Conservation (phyloP, 805 yeast species). For the Vanderwaltozyma verrucispora region DNA sequence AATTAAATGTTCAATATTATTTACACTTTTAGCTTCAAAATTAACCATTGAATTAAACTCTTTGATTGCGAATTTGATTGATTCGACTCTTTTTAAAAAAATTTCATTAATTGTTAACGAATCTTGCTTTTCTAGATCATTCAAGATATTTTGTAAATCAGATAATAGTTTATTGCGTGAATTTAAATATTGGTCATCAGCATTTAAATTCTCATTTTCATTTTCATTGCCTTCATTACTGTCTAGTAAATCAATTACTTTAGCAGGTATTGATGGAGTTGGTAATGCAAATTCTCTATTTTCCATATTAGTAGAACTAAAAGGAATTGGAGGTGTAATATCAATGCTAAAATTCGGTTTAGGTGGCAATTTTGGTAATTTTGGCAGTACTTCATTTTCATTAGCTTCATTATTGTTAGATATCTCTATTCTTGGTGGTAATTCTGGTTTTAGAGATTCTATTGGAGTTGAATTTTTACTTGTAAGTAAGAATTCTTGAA, state of each 20-base stretch:
- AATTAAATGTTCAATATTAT: constrained; percentile 17
- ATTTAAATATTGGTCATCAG: too few relatives aligned
- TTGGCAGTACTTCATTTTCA: not conserved
- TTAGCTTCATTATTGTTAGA: too few relatives aligned
- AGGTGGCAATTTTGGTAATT: not conserved
- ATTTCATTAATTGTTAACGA: constrained; percentile 2
- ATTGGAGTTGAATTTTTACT: not conserved
- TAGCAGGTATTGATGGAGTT: too few relatives aligned
- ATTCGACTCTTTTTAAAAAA: constrained; percentile 4
- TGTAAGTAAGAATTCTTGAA: constrained; percentile 5
- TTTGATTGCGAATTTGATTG: constrained; percentile 27
- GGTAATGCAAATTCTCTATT: too few relatives aligned
- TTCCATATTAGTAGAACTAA: not conserved
- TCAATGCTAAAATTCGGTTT: too few relatives aligned
- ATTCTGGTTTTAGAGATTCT: not conserved
- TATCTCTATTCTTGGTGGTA: not conserved
- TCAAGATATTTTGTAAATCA: constrained; percentile 7
- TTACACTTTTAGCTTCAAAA: constrained; percentile 27
- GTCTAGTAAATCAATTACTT: too few relatives aligned
- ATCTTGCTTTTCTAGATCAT: constrained; percentile 7
- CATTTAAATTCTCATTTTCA: too few relatives aligned
- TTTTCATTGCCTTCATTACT: too few relatives aligned
- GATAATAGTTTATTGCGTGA: constrained; percentile 10
- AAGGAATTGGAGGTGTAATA: not conserved
- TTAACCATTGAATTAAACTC: constrained; percentile 30